Evolutionary conservation across 345 rosid species (phyloP).

Genomic region (Trapa incisa): DNA sequence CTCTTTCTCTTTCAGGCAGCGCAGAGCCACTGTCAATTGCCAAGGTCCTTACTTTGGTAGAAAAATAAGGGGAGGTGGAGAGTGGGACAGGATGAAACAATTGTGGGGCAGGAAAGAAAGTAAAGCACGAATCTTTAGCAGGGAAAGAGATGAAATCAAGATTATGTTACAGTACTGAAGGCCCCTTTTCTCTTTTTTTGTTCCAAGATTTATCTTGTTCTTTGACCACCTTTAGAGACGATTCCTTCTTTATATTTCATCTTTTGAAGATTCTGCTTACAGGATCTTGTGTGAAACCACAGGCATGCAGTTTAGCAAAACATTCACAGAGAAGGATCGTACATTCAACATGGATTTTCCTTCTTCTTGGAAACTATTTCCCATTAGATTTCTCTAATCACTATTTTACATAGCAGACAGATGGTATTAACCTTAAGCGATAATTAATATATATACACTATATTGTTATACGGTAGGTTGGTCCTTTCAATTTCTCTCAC

Average conservation of each 20-base stretch:
- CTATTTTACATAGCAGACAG: too few species aligned
- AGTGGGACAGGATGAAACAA: background rate
- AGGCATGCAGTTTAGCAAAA: background rate
- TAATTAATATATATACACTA: too few species aligned
- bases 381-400: too few species aligned
- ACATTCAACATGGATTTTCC: background rate
- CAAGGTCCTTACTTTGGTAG: background rate
- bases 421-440: too few species aligned
- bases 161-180: background rate
- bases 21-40: background rate
- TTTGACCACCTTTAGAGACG: slow-evolving; percentile 1
- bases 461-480: too few species aligned
- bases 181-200: background rate
- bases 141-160: background rate
- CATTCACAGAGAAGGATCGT: background rate
- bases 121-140: background rate
- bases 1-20: background rate
- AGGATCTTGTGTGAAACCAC: background rate
- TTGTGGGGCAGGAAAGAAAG: background rate
- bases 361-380: background rate
- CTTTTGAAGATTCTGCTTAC: background rate
- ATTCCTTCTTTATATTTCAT: background rate
- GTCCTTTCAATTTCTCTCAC: too few species aligned
- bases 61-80: background rate
- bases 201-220: slow-evolving; percentile 2